phyloP scores from a whole-genome alignment of 148 eudicot genomes.

The Amaranthus cruentus region DNA sequence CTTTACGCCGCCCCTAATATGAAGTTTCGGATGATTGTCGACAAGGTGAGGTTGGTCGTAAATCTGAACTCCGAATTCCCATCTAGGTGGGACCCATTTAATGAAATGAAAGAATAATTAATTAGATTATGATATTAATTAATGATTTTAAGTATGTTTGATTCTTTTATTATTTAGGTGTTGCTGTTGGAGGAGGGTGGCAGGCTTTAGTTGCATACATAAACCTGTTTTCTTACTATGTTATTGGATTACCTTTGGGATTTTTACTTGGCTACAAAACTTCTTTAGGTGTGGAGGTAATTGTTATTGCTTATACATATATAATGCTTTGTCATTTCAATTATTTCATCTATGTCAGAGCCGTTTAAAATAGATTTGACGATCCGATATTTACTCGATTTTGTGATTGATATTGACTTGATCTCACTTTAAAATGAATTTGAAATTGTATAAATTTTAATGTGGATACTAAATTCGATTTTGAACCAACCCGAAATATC shows the following conservation, averaged over 20 bases:
- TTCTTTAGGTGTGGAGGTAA: constrained; percentile 74
- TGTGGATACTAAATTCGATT: too few relatives aligned
- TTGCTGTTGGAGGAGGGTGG: constrained; percentile 99
- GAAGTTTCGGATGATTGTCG: too few relatives aligned
- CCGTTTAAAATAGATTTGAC: too few relatives aligned
- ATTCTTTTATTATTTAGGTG: constrained; percentile 40
- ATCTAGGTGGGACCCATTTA: too few relatives aligned
- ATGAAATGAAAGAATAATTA: too few relatives aligned
- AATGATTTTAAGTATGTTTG: not conserved
- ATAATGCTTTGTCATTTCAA: not conserved
- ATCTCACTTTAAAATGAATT: not conserved
- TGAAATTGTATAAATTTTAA: too few relatives aligned
- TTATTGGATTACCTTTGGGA: constrained; percentile 79
- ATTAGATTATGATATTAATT: not conserved
- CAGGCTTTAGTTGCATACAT: constrained; percentile 84
- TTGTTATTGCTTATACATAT: not conserved
- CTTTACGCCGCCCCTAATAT: too few relatives aligned
- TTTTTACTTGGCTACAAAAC: constrained; percentile 78
- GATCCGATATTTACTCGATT: too few relatives aligned
- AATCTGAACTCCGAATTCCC: too few relatives aligned
- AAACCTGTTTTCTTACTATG: constrained; percentile 76
- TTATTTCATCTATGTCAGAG: not conserved
- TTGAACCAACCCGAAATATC: too few relatives aligned
- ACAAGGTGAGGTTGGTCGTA: too few relatives aligned
- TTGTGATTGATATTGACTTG: not conserved